These are phyloP conservation scores for Arctostaphylos glauca DNA, from an alignment of 148 eudicot species.

Conservation along the genomic window DNA sequence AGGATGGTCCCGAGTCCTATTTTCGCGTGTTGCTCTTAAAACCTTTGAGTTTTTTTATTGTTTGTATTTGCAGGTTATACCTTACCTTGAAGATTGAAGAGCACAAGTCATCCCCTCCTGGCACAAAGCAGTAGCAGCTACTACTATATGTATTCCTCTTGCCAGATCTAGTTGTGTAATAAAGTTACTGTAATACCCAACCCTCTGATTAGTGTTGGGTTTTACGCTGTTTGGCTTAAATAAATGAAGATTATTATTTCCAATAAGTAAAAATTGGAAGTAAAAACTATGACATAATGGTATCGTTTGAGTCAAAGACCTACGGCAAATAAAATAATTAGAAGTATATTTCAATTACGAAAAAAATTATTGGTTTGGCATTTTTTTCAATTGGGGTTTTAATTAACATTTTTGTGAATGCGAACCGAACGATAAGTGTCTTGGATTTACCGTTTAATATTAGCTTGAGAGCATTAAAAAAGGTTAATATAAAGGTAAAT, in stretches of 20 bases:
- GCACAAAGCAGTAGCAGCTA: neutral
- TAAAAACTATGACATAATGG: neutral
- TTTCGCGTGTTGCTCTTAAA: neutral
- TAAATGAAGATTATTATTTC: too few species aligned
- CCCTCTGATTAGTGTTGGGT: neutral
- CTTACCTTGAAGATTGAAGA: conserved; percentile 7
- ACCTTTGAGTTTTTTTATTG: neutral
- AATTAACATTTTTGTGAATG: neutral
- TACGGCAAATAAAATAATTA: neutral
- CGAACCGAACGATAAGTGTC: too few species aligned
- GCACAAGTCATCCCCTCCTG: neutral
- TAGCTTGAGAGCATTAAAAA: too few species aligned
- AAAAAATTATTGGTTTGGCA: too few species aligned
- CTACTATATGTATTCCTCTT: neutral
- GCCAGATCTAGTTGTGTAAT: neutral
- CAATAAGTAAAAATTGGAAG: too few species aligned
- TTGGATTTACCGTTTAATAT: too few species aligned
- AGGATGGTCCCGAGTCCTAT: too few species aligned
- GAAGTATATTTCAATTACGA: neutral
- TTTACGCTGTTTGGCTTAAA: neutral
- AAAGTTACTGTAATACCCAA: neutral
- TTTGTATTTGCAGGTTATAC: neutral
- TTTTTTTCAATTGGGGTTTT: neutral
- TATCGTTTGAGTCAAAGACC: neutral
- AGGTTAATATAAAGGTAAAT: too few species aligned